Conservation (phyloP, 176 grass and related monocot genomes). For the Carex cristatella region DNA sequence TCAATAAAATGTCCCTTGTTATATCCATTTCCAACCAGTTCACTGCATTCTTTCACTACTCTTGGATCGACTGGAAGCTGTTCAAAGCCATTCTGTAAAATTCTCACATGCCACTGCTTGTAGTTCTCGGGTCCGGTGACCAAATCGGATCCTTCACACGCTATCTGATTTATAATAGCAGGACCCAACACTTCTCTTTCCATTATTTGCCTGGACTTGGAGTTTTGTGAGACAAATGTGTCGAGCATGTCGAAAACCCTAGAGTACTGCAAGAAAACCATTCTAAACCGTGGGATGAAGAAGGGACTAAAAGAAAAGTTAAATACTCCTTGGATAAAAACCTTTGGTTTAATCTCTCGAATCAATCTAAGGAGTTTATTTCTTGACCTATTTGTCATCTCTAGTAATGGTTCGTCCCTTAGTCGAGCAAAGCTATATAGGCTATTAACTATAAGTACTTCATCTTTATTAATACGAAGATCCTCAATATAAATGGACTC, state of each 20-base stretch:
- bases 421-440: conserved; percentile 24
- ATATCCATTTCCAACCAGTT: conserved; percentile 1
- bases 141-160: conserved; percentile 8
- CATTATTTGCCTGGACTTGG: background rate
- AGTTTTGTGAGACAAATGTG: background rate
- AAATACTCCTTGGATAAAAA: conserved; percentile 25
- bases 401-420: conserved; percentile 26
- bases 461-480: conserved; percentile 33
- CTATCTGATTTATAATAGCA: background rate
- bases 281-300: conserved; percentile 32
- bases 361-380: conserved; percentile 33
- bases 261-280: conserved; percentile 33
- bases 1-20: conserved; percentile 22
- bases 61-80: conserved; percentile 24
- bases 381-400: conserved; percentile 20
- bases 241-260: background rate
- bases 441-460: conserved; percentile 37
- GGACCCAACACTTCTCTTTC: background rate
- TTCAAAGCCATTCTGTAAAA: conserved; percentile 17
- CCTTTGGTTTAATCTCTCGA: conserved; percentile 30
- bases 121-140: background rate
- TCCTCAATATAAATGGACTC: conserved; percentile 34
- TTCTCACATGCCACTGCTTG: conserved; percentile 30
- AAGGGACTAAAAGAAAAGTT: conserved; percentile 30
- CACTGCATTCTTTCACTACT: background rate